A percentile compares a stretch with the other conserved stretches of the same genome.
phyloP scores from a whole-genome alignment of 371 early-diverging fungal genomes.

The Batrachochytrium dendrobatidis region DNA sequence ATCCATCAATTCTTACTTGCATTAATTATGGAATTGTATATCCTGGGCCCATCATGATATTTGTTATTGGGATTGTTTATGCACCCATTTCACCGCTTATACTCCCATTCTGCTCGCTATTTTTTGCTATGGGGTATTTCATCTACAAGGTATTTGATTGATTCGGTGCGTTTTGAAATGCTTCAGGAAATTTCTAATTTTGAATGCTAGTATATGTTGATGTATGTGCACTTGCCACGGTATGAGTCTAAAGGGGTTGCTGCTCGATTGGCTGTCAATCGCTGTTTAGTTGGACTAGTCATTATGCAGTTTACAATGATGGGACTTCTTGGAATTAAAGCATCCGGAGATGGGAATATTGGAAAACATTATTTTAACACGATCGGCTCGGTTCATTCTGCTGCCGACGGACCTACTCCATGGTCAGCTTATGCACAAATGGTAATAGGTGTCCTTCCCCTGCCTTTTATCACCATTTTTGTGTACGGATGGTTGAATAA shows the following conservation, averaged over 20 bases:
- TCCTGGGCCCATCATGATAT: constrained; percentile 55
- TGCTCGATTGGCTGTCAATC: constrained; percentile 70
- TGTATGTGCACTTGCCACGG: constrained; percentile 67
- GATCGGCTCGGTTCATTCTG: not conserved
- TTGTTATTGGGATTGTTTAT: constrained; percentile 80
- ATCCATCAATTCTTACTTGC: constrained; percentile 33
- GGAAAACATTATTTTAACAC: not conserved
- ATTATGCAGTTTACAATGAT: constrained; percentile 83
- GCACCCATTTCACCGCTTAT: constrained; percentile 81
- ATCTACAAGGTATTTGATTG: constrained; percentile 57
- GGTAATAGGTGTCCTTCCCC: constrained; percentile 34
- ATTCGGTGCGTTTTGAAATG: not conserved
- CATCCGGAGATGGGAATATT: constrained; percentile 7
- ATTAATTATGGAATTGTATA: constrained; percentile 38
- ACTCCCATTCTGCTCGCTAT: constrained; percentile 66
- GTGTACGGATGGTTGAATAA: constrained; percentile 32
- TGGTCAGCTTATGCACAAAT: constrained; percentile 36
- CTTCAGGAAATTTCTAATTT: not conserved
- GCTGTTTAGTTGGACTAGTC: constrained; percentile 67
- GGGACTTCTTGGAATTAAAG: constrained; percentile 62
- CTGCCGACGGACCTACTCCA: constrained; percentile 6
- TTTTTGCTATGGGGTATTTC: constrained; percentile 64
- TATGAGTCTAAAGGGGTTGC: constrained; percentile 75
- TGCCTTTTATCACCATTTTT: constrained; percentile 22
- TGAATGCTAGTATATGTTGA: constrained; percentile 26